A percentile compares a stretch with the other conserved stretches of the same genome.
Evolutionary conservation across 176 grass and related monocot genomes (phyloP).

Genomic region (maize (Zea mays)): DNA sequence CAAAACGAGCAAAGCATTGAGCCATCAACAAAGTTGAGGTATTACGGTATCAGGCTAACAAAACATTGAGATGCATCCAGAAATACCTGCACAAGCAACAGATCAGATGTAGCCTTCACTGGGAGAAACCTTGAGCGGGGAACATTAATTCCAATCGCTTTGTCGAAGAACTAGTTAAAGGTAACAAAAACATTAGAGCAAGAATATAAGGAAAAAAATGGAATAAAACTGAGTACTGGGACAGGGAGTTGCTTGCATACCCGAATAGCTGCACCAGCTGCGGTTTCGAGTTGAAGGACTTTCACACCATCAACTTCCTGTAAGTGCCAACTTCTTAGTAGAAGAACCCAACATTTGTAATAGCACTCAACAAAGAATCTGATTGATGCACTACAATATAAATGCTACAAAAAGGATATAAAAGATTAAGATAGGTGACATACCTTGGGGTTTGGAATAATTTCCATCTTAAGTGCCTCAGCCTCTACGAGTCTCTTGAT

Average conservation of each 20-base stretch:
- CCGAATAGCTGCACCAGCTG: constrained; percentile 93
- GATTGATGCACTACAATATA: background rate
- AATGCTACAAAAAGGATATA: background rate
- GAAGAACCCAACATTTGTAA: constrained; percentile 6
- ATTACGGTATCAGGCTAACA: constrained; percentile 15
- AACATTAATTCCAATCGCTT: constrained; percentile 84
- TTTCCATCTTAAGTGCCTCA: constrained; percentile 99
- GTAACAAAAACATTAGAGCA: constrained; percentile 12
- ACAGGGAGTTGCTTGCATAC: constrained; percentile 43
- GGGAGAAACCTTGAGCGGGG: constrained; percentile 89
- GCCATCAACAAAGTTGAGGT: constrained; percentile 21
- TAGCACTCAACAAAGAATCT: background rate
- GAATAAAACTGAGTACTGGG: constrained; percentile 7
- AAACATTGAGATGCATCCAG: constrained; percentile 18
- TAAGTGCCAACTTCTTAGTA: constrained; percentile 40
- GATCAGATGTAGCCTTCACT: constrained; percentile 96
- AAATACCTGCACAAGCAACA: constrained; percentile 96
- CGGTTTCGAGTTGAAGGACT: constrained; percentile 95
- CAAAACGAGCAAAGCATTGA: constrained; percentile 29
- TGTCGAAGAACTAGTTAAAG: constrained; percentile 82
- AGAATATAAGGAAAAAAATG: background rate
- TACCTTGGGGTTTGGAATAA: constrained; percentile 99
- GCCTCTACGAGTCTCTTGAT: constrained; percentile 96
- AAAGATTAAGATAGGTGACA: background rate
- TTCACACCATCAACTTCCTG: constrained; percentile 96